Evolutionary conservation across 495 filamentous ascomycete species (phyloP), one percentile per base, ranked within the genome.

Genomic region (Apodospora peruviana): DNA sequence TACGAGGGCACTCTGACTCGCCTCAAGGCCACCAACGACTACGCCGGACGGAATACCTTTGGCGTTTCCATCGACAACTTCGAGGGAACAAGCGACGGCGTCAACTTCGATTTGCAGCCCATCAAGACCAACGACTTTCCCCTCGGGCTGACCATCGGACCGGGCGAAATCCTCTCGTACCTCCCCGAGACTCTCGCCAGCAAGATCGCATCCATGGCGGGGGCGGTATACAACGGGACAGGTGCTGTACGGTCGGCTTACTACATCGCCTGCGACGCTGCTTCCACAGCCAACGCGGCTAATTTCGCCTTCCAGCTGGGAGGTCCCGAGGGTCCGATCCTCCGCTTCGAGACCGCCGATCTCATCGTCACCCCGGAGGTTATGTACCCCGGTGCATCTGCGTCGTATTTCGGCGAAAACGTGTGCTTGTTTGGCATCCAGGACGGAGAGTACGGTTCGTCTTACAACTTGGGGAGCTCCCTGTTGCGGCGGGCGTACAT

Each of bases 401-500:
- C n/a, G n/a, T 32, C 27, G 17, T 27, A 42, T 23, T 20, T 36
- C 4, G 23, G 18, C 9, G 17, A 18, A 34, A 51, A 52, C 21
- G 67, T 76, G 4, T 89, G 86, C 53, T 62, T 79, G 37, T 84
- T 88, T 47, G 86, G 86, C 32, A 82, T 94, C 59, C 73, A 76
- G 25, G 16, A 14, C 18, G 4, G 5, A n/a, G 69, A 64, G 22
- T 78, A 77, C n/a, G n/a, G n/a, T n/a, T n/a, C n/a, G n/a, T n/a
- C n/a, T n/a, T 68, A 69, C 40, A 78, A 90, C 24, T 64, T 95
- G 19, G 90, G 90, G 5, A 87, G 90, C 62, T 90, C 89, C 1
- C 88, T 95, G 65, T 70, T 95, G 14, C 80, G 88, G 48, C 85
- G 82, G 41, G 84, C 85, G 2, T 95, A 95, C 57, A 79, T 90